Evolutionary conservation across 805 yeast species (phyloP).

Genomic region (Danielozyma ontarioensis): DNA sequence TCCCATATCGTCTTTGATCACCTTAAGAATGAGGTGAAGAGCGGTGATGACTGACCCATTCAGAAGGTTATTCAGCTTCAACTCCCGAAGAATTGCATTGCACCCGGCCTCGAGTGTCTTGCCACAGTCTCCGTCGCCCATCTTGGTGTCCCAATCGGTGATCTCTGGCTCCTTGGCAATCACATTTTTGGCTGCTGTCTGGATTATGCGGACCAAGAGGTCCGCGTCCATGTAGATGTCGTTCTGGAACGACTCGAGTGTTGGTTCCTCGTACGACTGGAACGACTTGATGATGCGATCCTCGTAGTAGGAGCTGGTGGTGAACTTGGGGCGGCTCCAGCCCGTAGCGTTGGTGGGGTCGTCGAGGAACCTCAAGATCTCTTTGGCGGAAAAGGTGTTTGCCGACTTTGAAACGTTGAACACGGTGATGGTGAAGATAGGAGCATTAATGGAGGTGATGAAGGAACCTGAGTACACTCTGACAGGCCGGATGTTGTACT

Average conservation of each 20-base stretch:
- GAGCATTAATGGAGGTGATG: conserved; percentile 34
- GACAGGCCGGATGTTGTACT: conserved; percentile 19
- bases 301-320: conserved; percentile 12
- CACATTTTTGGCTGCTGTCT: conserved; percentile 21
- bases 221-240: conserved; percentile 17
- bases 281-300: conserved; percentile 20
- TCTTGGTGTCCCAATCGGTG: conserved; percentile 37
- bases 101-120: conserved; percentile 32
- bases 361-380: conserved; percentile 25
- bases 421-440: conserved; percentile 30
- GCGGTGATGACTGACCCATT: conserved; percentile 19
- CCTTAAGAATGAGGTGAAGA: conserved; percentile 18
- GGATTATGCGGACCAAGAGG: conserved; percentile 11
- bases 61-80: conserved; percentile 16
- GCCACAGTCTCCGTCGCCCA: conserved; percentile 44
- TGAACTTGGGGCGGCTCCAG: conserved; percentile 21
- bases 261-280: conserved; percentile 17
- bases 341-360: conserved; percentile 22
- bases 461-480: conserved; percentile 30
- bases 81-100: conserved; percentile 17
- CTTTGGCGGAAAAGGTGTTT: conserved; percentile 10
- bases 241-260: conserved; percentile 1
- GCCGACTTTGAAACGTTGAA: conserved; percentile 28
- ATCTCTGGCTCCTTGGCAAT: conserved; percentile 28
- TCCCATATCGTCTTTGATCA: conserved; percentile 33